Base-by-base conservation (phyloP, 257 asterid genomes). In the Solanum ossicruentum region DNA sequence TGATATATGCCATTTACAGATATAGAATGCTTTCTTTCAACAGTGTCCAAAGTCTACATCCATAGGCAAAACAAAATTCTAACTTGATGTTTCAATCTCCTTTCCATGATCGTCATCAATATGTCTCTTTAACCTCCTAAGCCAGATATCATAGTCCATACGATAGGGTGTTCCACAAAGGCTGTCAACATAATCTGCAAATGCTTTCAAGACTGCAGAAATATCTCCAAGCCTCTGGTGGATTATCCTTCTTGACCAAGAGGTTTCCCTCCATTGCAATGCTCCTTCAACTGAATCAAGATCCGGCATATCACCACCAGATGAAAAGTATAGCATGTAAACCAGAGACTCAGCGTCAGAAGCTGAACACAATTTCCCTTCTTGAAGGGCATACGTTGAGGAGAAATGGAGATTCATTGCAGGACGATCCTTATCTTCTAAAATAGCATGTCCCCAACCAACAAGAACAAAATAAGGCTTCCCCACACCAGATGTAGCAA, bases 161-260 rank as follows among this genome's bases (percentile, higher is more conserved):
- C 97, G 98, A 81, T 96, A 96, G 0, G 99, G 98, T 8, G 99
- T 96, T 26, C 99, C 98, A 80, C 99, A 96, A 55, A 96, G 89
- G 91, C 98, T 96, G 85, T 96, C 99, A 71, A 96, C 98, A 84
- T 95, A 96, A 90, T 96, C 99, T 17, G 99, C 99, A 90, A 95
- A 96, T 43, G 99, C 99, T 91, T 96, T 96, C 89, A 96, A 87
- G 39, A 96, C 96, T 51, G 99, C 96, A 21, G 99, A 96, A 26
- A 93, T 93, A 60, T 95, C 98, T 47, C 99, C 99, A 45, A 96
- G 97, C 87, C 89, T 93, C 91, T 93, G 98, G 89, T 96, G 99
- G 86, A 96, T 93, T 90, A 86, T 78, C 92, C 99, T 93, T 92
- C 91, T 96, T 16, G 98, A 96, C 99, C 99, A 96, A 28, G 95